These are phyloP conservation scores for Chrysoporthe austroafricana DNA, from an alignment of 2,329 filamentous ascomycete species.

Conservation along the genomic window DNA sequence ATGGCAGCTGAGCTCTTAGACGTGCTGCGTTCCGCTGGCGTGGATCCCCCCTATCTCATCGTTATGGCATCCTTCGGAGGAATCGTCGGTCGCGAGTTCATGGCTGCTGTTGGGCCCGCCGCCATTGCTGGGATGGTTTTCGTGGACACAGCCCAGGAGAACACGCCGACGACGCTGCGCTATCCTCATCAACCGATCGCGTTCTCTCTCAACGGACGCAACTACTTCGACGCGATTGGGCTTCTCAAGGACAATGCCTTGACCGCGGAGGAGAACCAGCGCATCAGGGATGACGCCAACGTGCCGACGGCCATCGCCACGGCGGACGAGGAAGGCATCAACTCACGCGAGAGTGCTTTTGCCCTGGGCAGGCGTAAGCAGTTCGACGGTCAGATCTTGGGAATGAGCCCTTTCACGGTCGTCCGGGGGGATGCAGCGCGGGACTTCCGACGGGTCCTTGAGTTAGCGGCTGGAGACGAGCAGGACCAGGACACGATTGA, in stretches of 20 bases:
- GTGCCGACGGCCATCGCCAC: not conserved
- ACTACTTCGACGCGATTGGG: conserved; percentile 12
- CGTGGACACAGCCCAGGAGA: conserved; percentile 13
- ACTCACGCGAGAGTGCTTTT: not conserved
- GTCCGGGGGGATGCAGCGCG: conserved; percentile 1
- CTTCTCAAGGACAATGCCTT: conserved; percentile 1
- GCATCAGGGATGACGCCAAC: not conserved
- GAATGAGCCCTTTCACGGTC: conserved; percentile 10
- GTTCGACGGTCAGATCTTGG: not conserved
- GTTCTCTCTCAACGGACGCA: not conserved
- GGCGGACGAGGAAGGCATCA: not conserved
- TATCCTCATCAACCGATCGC: conserved; percentile 2
- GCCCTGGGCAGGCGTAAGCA: conserved; percentile 1
- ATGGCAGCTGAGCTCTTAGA: conserved; percentile 12
- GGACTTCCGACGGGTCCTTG: conserved; percentile 2
- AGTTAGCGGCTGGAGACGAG: not conserved
- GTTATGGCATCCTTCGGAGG: not conserved
- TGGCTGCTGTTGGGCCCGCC: not conserved
- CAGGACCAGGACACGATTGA: not conserved
- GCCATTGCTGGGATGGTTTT: conserved; percentile 7
- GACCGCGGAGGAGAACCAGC: not conserved
- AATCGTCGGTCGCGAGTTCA: not conserved
- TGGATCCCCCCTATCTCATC: conserved; percentile 6
- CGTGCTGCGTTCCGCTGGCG: not conserved
- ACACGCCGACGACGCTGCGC: not conserved